A percentile compares a stretch with the other conserved stretches of the same genome.
phyloP scores from a whole-genome alignment of 768 basidiomycete species.

The Neoboletus brunneissimus region DNA sequence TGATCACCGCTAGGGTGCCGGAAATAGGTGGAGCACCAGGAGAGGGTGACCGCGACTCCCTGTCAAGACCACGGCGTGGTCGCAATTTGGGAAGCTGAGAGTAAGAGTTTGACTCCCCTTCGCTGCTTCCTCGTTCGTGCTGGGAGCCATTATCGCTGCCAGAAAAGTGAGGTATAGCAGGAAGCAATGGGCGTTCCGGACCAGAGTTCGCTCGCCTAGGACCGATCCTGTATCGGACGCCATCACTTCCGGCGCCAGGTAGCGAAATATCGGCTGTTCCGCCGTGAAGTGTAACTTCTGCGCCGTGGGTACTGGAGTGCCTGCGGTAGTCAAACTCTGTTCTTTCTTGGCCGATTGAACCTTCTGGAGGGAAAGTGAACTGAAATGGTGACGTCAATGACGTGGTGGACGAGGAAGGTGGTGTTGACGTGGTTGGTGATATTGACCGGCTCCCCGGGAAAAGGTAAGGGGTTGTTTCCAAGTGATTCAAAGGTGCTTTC shows the following conservation, averaged over 20 bases:
- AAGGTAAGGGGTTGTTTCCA: conserved; percentile 56
- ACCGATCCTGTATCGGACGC: conserved; percentile 59
- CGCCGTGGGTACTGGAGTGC: conserved; percentile 46
- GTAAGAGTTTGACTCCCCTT: conserved; percentile 49
- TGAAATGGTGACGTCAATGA: conserved; percentile 66
- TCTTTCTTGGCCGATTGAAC: conserved; percentile 50
- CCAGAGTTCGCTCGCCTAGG: conserved; percentile 47
- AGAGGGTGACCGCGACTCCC: conserved; percentile 47
- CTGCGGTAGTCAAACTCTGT: conserved; percentile 67
- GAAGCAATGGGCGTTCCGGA: conserved; percentile 47
- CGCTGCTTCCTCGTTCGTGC: conserved; percentile 54
- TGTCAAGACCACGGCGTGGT: conserved; percentile 47
- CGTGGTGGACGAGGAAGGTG: conserved; percentile 56
- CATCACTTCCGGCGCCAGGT: conserved; percentile 48
- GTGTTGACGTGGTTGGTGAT: conserved; percentile 64
- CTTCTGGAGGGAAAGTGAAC: conserved; percentile 58
- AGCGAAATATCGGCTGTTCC: conserved; percentile 72
- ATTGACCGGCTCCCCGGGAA: conserved; percentile 69
- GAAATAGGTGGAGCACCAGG: conserved; percentile 53
- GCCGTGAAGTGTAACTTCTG: conserved; percentile 69
- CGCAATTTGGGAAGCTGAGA: conserved; percentile 42
- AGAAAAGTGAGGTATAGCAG: conserved; percentile 46
- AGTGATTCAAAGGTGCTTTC: conserved; percentile 48
- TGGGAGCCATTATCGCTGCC: conserved; percentile 51
- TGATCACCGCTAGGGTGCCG: conserved; percentile 85